Evolutionary conservation across 306 rosid species (phyloP).

Genomic region (Rosa chinensis): DNA sequence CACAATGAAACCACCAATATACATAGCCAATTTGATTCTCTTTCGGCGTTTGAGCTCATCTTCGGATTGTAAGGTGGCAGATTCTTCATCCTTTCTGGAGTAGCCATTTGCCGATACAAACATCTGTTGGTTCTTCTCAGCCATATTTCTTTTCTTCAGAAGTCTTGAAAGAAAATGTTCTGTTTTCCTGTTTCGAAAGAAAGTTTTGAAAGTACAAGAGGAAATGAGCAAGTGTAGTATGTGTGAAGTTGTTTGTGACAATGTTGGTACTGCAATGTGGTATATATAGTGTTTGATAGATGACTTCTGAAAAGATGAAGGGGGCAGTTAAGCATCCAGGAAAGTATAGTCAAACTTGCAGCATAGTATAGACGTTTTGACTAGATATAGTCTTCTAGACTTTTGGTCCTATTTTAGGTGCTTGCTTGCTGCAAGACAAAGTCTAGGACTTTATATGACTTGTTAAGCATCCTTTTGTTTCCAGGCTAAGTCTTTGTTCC

Average conservation of each 20-base stretch:
- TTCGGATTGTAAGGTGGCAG: not conserved
- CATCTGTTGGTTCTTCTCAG: not conserved
- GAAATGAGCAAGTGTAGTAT: not conserved
- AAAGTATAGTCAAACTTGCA: not conserved
- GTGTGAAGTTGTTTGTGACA: not conserved
- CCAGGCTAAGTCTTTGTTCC: too few species aligned
- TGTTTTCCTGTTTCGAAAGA: too few species aligned
- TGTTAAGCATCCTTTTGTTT: not conserved
- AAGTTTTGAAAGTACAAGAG: not conserved
- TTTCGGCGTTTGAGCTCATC: not conserved
- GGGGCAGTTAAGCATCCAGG: not conserved
- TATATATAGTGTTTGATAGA: too few species aligned
- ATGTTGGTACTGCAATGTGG: not conserved
- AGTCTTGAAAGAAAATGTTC: too few species aligned
- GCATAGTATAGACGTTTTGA: not conserved
- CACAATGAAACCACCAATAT: not conserved
- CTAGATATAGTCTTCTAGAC: not conserved
- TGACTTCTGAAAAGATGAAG: too few species aligned
- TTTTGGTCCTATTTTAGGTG: not conserved
- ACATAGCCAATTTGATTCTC: not conserved
- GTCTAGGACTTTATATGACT: not conserved
- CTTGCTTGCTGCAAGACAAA: not conserved
- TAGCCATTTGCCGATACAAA: not conserved
- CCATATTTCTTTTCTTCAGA: not conserved
- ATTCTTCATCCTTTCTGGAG: not conserved